phyloP scores from a whole-genome alignment of 495 filamentous ascomycete genomes.

The Neurospora sp. region DNA sequence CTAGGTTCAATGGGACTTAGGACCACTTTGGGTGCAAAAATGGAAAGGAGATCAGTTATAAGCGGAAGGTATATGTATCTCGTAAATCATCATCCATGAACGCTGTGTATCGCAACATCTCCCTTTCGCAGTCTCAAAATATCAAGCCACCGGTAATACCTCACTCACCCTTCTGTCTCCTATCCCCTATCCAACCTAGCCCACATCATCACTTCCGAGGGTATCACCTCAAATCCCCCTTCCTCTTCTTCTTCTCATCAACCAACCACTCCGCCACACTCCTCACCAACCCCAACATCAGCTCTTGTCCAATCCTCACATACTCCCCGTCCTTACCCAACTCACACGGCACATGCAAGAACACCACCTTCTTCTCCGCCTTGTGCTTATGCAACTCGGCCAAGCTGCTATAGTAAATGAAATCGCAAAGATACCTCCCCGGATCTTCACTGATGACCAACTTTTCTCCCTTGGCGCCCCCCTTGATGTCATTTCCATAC shows the following conservation, averaged over 20 bases:
- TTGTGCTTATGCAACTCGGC: conserved; percentile 41
- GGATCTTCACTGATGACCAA: conserved; percentile 44
- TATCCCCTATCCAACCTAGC: not conserved
- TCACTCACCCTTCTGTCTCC: not conserved
- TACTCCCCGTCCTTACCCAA: conserved; percentile 34
- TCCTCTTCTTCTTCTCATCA: not conserved
- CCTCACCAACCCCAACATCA: conserved; percentile 60
- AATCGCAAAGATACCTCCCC: conserved; percentile 77
- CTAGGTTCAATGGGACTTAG: not conserved
- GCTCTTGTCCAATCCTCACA: conserved; percentile 48
- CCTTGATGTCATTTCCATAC: not conserved
- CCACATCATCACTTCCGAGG: not conserved
- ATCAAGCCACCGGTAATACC: not conserved
- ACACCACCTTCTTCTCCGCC: conserved; percentile 50
- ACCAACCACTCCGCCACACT: conserved; percentile 40
- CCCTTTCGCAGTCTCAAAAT: not conserved
- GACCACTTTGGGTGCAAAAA: not conserved
- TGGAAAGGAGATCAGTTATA: not conserved
- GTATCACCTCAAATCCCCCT: not conserved
- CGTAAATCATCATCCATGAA: not conserved
- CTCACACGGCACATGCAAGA: conserved; percentile 68
- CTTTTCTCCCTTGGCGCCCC: not conserved
- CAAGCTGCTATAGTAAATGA: conserved; percentile 72
- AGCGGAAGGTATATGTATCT: not conserved
- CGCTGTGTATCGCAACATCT: not conserved